phyloP scores from a whole-genome alignment of 768 basidiomycete genomes.

The Rhodotorula sphaerocarpa region DNA sequence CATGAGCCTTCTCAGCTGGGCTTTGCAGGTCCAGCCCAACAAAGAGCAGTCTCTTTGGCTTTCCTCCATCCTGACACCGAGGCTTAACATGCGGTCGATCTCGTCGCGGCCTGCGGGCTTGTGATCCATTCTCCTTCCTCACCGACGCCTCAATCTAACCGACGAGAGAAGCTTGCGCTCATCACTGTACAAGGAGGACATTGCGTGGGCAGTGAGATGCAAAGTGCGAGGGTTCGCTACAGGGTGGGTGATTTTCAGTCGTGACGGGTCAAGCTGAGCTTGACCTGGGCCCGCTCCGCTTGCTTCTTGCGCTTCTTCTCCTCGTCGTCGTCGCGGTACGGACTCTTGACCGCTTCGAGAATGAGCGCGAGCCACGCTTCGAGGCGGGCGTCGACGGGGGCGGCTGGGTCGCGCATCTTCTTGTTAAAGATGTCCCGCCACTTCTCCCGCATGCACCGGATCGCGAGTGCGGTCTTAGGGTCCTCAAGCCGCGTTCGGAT shows the following conservation, averaged over 20 bases:
- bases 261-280: constrained; percentile 15
- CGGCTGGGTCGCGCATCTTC: constrained; percentile 34
- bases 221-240: background rate
- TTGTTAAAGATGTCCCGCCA: constrained; percentile 28
- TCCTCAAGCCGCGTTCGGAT: constrained; percentile 59
- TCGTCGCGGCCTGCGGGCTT: too few relatives aligned
- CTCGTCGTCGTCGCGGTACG: constrained; percentile 37
- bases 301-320: constrained; percentile 13
- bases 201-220: too few relatives aligned
- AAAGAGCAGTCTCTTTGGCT: too few relatives aligned
- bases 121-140: too few relatives aligned
- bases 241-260: background rate
- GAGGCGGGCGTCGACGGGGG: constrained; percentile 14
- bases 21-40: too few relatives aligned
- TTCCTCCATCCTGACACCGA: too few relatives aligned
- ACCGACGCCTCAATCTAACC: too few relatives aligned
- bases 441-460: constrained; percentile 62
- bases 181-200: too few relatives aligned
- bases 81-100: too few relatives aligned
- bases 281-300: constrained; percentile 9
- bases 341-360: constrained; percentile 20
- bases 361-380: constrained; percentile 29
- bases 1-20: too few relatives aligned
- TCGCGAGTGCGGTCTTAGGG: constrained; percentile 65
- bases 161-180: too few relatives aligned